Base-by-base conservation (phyloP, 2,329 filamentous ascomycete species). In the Aspergillus latus region DNA sequence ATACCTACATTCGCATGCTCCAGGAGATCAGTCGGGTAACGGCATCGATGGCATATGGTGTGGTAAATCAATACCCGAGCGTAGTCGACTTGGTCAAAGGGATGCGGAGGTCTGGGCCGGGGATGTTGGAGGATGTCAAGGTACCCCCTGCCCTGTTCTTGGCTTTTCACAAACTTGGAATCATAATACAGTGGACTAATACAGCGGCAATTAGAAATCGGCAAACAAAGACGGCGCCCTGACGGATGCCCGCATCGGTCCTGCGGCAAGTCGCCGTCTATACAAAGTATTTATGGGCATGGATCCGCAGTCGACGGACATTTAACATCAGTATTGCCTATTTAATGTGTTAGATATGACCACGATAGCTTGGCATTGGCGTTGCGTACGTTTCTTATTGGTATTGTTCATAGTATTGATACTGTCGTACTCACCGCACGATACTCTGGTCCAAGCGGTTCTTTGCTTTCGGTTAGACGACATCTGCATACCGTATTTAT, bases 11-110 rank as follows among this genome's bases (percentile, higher is more conserved):
- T 44, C 84, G 84, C 61, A 90, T 93, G 88, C 75, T 94, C 49
- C 87, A 91, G 72, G 87, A 92, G 72, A 84, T 92, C 40, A 79
- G 80, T 11, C 83, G 88, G 13, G 81, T 93, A 13, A 92, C 90
- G 5, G 82, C 85, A 0, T 83, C 87, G 0, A 84, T 91, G 65
- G 89, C 89, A 0, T 84, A 87, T 59, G 88, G 88, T 2, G 83
- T 93, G 56, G 80, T 80, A 0, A 76, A 76, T 1, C 79, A 86
- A 68, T 91, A 86, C 68, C 77, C 75, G 1, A 83, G 74, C 4
- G 81, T 89, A 1, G 72, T 77, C 9, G 74, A 80, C 32, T 72
- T 94, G 32, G 79, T 89, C 0, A 72, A 73, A 1, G 87, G 79
- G 0, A 78, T 93, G 51, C 80, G 84, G 63, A 66, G 70, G 1